Base-by-base conservation (phyloP, 106 monocot species). In the Posidonia australis region DNA sequence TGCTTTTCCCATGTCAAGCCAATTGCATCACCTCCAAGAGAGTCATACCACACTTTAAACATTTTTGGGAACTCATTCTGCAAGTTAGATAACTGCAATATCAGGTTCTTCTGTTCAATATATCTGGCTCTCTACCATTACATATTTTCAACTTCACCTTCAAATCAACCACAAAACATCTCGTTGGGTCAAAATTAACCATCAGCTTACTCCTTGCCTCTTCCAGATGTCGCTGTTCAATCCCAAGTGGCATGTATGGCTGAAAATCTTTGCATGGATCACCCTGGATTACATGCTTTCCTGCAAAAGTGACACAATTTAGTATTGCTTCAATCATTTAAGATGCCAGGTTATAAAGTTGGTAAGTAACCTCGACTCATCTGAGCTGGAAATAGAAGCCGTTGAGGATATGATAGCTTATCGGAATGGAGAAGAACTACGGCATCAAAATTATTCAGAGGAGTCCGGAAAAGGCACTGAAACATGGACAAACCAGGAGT, bases 391-490 rank as follows among this genome's bases (percentile, higher is more conserved):
- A 87, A 91, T 70, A 91, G 87, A 49, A 98, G 84, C 24, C 83
- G 78, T 6, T 77, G 72, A 32, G 98, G 91, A 75, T 71, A 77
- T 5, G 80, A 57, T 28, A 98, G 80, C 45, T 79, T 87, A 20
- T 98, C 81, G 44, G 56, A 73, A 59, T 98, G 98, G 25, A 98
- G 79, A 67, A 87, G 73, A 51, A 91, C 66, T 1, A 98, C 75
- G 5, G 98, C 98, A 81, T 91, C 98, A 72, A 91, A 98, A 56
- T 85, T 87, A 56, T 82, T 81, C 69, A 98, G 58, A 27, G 98
- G 90, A 23, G 90, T 98, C 41, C 80, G 70, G 31, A 98, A 87
- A 13, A 98, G 45, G 66, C 91, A 85, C 91, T 96, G 57, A 27
- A 46, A 56, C 5, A 55, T 9, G n/a, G 6, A n/a, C 31, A 41